Base-by-base conservation (phyloP, 768 basidiomycete species). In the Boletus sp. region DNA sequence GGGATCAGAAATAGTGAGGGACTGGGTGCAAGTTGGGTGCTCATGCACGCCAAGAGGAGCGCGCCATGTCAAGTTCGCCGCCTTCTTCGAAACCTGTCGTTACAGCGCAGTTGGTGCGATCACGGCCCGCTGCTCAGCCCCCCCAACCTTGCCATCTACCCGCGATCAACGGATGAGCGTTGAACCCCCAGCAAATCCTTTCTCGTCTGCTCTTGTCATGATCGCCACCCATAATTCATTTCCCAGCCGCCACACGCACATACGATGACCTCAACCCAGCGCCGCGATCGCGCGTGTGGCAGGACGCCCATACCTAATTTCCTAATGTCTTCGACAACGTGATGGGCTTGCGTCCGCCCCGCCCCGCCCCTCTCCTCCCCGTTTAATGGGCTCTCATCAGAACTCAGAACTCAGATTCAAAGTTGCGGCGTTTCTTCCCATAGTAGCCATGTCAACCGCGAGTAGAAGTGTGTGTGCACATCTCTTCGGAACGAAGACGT, bases 81-180 rank as follows among this genome's bases (percentile, higher is more conserved):
- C 33, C 55, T 63, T 53, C 30, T 57, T 57, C 46, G 47, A 43
- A 50, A 61, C 55, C 14, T 27, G 61, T 51, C 30, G 60, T 58
- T 46, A 50, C 59, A 50, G 39, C 56, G 60, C 59, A 41, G 39
- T 57, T 55, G 60, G 55, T 25, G 23, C 38, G 47, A 47, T 46
- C 50, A 45, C 50, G 52, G 21, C 25, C 25, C 25, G 60, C 60
- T 61, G 47, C 61, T 60, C 62, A 55, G 34, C 4, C 39, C 7
- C 62, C 62, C 27, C 32, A 25, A 25, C 2, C 33, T 13, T 21
- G n/a, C 39, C 39, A 21, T 15, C 35, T 9, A 13, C 21, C 62
- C 61, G 61, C 40, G 60, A 62, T 64, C 46, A 55, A 17, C 61
- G 61, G 62, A 55, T 19, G 30, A n/a, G n/a, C n/a, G n/a, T n/a